Conservation (phyloP, 1,284 basidiomycete genomes). For the Xerocomus cyaneibrunnescens region DNA sequence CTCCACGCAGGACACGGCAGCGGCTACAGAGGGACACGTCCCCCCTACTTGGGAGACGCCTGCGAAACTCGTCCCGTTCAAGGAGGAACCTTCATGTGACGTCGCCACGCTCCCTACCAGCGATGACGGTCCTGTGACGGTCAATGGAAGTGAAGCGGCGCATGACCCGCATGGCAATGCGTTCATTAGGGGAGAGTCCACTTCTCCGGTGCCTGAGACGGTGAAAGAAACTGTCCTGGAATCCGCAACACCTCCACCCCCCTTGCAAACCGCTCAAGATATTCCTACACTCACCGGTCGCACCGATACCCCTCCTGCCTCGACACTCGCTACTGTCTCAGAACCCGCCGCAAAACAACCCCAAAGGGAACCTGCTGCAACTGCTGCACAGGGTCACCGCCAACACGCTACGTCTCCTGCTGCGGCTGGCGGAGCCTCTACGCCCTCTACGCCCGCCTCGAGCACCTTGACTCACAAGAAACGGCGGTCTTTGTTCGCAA, state of each 20-base stretch:
- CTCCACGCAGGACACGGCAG: conserved; percentile 21
- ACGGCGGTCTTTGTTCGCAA: conserved; percentile 47
- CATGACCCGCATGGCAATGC: conserved; percentile 1
- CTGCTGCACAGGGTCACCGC: background rate
- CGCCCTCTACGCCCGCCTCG: conserved; percentile 18
- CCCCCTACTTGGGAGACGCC: conserved; percentile 6
- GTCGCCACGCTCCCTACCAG: conserved; percentile 41
- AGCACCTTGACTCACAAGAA: conserved; percentile 38
- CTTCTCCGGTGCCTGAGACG: background rate
- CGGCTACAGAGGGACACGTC: conserved; percentile 24
- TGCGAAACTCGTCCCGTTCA: background rate
- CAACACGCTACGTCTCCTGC: background rate
- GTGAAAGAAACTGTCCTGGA: background rate
- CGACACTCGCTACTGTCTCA: background rate
- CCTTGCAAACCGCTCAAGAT: background rate
- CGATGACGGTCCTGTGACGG: conserved; percentile 15
- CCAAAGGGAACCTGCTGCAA: background rate
- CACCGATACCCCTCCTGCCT: background rate
- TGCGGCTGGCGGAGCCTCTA: background rate
- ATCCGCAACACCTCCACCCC: background rate
- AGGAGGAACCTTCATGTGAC: conserved; percentile 7
- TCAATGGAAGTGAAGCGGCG: conserved; percentile 9
- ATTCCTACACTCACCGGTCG: background rate
- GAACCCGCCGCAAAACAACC: conserved; percentile 2
- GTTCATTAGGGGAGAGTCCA: background rate